A percentile compares a stretch with the other conserved stretches of the same genome.
phyloP scores from a whole-genome alignment of 306 rosid genomes.

The Abrus pulchellus region DNA sequence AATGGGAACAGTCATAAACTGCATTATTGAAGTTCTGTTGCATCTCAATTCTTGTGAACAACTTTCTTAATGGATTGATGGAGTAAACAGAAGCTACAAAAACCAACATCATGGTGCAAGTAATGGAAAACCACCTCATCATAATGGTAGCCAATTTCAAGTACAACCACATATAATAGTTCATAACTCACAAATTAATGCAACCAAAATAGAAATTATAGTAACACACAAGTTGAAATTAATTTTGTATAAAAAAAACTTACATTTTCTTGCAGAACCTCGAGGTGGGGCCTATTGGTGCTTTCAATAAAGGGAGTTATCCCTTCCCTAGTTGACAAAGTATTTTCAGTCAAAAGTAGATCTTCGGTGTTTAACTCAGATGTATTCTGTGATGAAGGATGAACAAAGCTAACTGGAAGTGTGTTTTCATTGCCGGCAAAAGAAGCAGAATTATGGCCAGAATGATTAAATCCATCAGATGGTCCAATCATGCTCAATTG shows the following conservation, averaged over 20 bases:
- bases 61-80: constrained; percentile 12
- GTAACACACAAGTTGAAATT: constrained; percentile 25
- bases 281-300: constrained; percentile 49
- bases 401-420: constrained; percentile 47
- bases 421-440: constrained; percentile 51
- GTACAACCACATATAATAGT: background rate
- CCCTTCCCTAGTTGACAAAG: constrained; percentile 50
- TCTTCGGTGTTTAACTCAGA: constrained; percentile 53
- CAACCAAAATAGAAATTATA: background rate
- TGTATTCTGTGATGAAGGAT: constrained; percentile 52
- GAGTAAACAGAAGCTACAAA: constrained; percentile 13
- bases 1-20: constrained; percentile 29
- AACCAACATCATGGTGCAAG: constrained; percentile 43
- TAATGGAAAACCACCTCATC: background rate
- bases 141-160: constrained; percentile 24
- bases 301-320: constrained; percentile 55
- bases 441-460: constrained; percentile 56
- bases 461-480: constrained; percentile 48
- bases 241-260: constrained; percentile 42
- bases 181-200: constrained; percentile 25
- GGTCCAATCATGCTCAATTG: constrained; percentile 51
- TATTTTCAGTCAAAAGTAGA: constrained; percentile 52
- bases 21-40: background rate
- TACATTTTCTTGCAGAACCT: constrained; percentile 54
- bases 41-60: constrained; percentile 38